phyloP scores from a whole-genome alignment of 345 rosid genomes.

The Laguncularia racemosa region DNA sequence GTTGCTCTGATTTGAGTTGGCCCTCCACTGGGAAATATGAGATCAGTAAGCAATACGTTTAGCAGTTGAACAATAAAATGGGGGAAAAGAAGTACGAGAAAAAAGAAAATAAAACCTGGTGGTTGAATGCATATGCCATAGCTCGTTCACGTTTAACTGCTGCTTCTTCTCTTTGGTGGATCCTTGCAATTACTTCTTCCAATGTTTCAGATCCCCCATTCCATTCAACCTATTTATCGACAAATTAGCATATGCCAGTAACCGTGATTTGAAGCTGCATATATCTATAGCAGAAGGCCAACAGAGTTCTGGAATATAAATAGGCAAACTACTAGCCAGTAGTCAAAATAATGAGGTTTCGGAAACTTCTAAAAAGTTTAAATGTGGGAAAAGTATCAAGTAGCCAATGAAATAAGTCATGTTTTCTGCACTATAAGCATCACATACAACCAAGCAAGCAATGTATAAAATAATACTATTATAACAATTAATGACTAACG shows the following conservation, averaged over 20 bases:
- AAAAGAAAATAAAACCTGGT: conserved; percentile 45
- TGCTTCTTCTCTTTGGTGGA: conserved; percentile 83
- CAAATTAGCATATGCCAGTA: not conserved
- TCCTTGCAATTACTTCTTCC: conserved; percentile 62
- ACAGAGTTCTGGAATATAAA: too few species aligned
- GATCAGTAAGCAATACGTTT: not conserved
- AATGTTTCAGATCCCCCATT: conserved; percentile 66
- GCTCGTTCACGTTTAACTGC: conserved; percentile 85
- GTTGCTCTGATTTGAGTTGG: conserved; percentile 39
- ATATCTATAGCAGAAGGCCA: not conserved
- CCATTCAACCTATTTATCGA: conserved; percentile 74
- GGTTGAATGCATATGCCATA: conserved; percentile 94
- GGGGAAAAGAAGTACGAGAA: not conserved
- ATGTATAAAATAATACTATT: too few species aligned
- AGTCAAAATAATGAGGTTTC: too few species aligned
- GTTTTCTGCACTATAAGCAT: too few species aligned
- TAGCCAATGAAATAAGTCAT: too few species aligned
- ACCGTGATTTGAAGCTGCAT: not conserved
- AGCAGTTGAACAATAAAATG: not conserved
- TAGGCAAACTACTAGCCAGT: too few species aligned
- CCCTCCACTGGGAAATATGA: conserved; percentile 63
- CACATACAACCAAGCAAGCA: too few species aligned
- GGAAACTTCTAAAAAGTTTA: too few species aligned
- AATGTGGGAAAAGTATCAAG: too few species aligned
- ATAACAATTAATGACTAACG: not conserved